Evolutionary conservation across 1,284 basidiomycete species (phyloP).

Genomic region (Leccinum pallidistipes): DNA sequence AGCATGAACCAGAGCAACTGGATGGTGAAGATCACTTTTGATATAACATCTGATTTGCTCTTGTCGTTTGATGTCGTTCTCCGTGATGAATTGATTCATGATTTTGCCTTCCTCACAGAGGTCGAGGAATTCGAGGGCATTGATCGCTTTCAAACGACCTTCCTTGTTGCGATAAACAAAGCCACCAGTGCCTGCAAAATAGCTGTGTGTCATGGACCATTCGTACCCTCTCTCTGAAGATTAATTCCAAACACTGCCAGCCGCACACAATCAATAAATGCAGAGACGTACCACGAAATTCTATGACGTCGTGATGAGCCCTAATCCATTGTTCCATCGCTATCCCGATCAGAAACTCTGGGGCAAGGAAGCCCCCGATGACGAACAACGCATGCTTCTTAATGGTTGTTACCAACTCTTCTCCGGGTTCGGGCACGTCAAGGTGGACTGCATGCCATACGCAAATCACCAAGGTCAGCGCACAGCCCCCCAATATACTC

Average conservation of each 20-base stretch:
- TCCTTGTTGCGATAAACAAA: neutral
- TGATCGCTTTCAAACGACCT: neutral
- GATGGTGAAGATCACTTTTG: neutral
- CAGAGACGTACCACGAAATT: neutral
- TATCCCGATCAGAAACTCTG: neutral
- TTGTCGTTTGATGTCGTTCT: neutral
- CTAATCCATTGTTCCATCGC: neutral
- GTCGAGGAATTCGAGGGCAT: neutral
- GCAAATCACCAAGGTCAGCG: neutral
- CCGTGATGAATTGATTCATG: neutral
- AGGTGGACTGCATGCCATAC: neutral
- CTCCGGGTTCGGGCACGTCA: neutral
- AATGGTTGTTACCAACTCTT: neutral
- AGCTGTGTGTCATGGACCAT: neutral
- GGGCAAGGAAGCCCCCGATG: neutral
- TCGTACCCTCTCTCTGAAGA: neutral
- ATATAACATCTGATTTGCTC: neutral
- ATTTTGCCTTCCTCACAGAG: neutral
- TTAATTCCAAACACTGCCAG: neutral
- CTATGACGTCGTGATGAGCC: neutral
- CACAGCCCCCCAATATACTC: neutral
- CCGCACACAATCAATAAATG: neutral
- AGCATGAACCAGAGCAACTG: neutral
- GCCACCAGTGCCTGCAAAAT: neutral
- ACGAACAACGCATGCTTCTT: neutral